A percentile compares a stretch with the other conserved stretches of the same genome.
phyloP scores from a whole-genome alignment of 768 basidiomycete genomes.

The Baorangia bicolor region DNA sequence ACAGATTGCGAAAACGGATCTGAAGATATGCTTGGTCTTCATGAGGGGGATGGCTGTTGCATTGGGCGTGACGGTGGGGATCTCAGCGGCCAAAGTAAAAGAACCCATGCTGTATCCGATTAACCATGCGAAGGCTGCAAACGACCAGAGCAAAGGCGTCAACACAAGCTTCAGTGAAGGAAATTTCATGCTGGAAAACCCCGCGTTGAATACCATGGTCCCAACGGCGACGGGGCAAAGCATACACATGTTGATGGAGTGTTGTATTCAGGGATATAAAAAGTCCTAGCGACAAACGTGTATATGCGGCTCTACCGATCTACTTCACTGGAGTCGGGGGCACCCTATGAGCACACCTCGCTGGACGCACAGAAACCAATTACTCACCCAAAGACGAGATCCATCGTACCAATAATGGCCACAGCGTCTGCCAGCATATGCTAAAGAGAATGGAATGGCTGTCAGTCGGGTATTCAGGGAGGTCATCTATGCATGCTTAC shows the following conservation, averaged over 20 bases:
- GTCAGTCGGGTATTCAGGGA: constrained; percentile 11
- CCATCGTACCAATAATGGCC: constrained; percentile 98
- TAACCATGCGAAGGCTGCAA: too few species aligned
- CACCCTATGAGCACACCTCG: not conserved
- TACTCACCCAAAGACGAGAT: constrained; percentile 92
- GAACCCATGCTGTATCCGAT: too few species aligned
- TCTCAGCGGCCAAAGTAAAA: too few species aligned
- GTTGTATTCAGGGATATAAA: constrained; percentile 6
- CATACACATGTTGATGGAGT: not conserved
- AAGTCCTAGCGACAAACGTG: constrained; percentile 2
- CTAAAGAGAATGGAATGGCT: constrained; percentile 42
- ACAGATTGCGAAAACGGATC: too few species aligned
- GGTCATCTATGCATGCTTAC: constrained; percentile 26
- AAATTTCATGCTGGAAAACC: not conserved
- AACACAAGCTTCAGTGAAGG: not conserved
- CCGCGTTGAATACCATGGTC: not conserved
- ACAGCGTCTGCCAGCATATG: constrained; percentile 95
- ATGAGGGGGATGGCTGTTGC: not conserved
- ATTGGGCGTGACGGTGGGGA: too few species aligned
- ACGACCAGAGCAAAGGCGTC: not conserved
- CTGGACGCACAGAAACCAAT: not conserved
- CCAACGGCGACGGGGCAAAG: not conserved
- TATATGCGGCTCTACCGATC: constrained; percentile 27
- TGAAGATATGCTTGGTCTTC: too few species aligned
- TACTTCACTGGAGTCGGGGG: constrained; percentile 23